Evolutionary conservation across 257 asterid genomes (phyloP), one percentile per base, ranked within the genome.

Genomic region (Solanum etuberosum): DNA sequence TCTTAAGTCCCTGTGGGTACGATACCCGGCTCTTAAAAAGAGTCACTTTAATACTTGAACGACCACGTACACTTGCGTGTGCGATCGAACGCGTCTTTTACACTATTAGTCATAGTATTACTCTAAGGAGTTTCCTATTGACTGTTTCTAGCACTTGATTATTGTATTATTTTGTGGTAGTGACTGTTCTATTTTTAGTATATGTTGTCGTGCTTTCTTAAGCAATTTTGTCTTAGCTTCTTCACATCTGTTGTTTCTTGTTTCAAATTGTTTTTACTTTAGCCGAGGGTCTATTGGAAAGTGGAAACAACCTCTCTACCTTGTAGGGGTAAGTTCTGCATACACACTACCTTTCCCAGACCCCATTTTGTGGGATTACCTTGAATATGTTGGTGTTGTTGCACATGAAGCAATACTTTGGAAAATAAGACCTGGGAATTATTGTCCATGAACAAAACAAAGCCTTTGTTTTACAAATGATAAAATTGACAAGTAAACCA

Each of bases 281-380:
- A 51, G n/a, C 3, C n/a, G 4, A 51, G n/a, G 9, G 9, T 51
- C 61, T 51, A 51, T 51, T 51, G 23, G 10, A 6, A 51, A 51
- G 18, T 51, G 23, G 10, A 6, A 51, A 51, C 61, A 51, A 51
- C 10, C n/a, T 18, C 4, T 51, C n/a, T 51, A 51, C 61, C 61
- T 51, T 51, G 61, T 51, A 18, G n/a, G 1, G n/a, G n/a, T 51
- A 51, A 6, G 61, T 6, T 51, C 0, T 51, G 10, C 5, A 9
- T 51, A 16, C 23, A 51, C 23, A 3, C 23, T 51, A 16, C 0
- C 23, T 0, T 51, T 0, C 9, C 6, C 9, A 18, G 1, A 16
- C 0, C 59, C 23, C 6, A 51, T 9, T 9, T 51, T 51, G 9
- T 51, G 59, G 1, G 5, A 51, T 51, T 16, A 51, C 59, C 6